Evolutionary conservation across 345 rosid genomes (phyloP).

Genomic region (Melaleuca quinquenervia): DNA sequence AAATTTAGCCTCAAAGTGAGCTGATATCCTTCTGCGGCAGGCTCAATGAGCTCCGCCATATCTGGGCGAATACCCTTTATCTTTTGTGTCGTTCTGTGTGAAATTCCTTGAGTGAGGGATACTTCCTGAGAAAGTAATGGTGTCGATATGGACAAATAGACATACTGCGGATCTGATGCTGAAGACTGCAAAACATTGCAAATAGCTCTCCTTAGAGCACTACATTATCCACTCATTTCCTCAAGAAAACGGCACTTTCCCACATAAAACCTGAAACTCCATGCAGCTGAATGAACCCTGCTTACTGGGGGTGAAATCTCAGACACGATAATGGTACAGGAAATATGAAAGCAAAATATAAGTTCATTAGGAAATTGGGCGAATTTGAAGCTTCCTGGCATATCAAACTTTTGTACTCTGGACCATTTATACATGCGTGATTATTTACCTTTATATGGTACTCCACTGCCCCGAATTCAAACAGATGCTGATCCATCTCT

Average conservation of each 20-base stretch:
- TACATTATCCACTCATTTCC: background rate
- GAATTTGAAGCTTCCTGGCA: background rate
- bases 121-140: slow-evolving; percentile 47
- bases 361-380: background rate
- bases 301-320: background rate
- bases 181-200: slow-evolving; percentile 35
- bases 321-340: background rate
- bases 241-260: background rate
- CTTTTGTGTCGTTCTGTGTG: slow-evolving; percentile 24
- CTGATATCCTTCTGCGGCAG: slow-evolving; percentile 73
- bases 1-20: slow-evolving; percentile 58
- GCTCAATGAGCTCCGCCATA: slow-evolving; percentile 64
- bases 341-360: background rate
- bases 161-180: slow-evolving; percentile 33
- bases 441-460: slow-evolving; percentile 63
- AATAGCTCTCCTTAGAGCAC: background rate
- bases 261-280: background rate
- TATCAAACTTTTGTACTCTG: background rate
- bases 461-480: slow-evolving; percentile 68
- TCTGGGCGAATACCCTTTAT: slow-evolving; percentile 35
- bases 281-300: background rate
- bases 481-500: slow-evolving; percentile 65
- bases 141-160: slow-evolving; percentile 48
- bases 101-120: slow-evolving; percentile 24
- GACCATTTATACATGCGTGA: background rate